Percentiles rank a stretch among this genome's conserved stretches.
These are phyloP conservation scores for Thelephora aurantiotincta DNA, from an alignment of 768 basidiomycete genomes.

Conservation along the genomic window DNA sequence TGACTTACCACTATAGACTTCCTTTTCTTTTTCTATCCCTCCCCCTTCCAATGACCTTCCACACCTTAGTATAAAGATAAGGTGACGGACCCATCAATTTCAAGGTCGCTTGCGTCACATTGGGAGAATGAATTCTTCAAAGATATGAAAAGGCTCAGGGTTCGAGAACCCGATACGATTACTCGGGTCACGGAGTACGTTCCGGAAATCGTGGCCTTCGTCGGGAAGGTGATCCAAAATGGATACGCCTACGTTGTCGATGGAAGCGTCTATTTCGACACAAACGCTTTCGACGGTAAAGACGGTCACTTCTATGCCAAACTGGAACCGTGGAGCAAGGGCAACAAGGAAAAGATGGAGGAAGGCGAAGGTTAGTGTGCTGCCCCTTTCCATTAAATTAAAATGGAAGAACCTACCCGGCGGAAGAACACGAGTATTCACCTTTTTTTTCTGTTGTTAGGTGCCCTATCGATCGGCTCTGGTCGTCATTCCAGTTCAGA, in stretches of 20 bases:
- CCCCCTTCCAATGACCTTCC: background rate
- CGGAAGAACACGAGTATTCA: background rate
- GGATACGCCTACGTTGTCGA: conserved; percentile 68
- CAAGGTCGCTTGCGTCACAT: conserved; percentile 63
- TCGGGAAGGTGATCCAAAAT: conserved; percentile 72
- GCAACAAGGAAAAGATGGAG: conserved; percentile 77
- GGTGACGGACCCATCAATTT: conserved; percentile 79
- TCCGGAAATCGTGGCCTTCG: conserved; percentile 84
- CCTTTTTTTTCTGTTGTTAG: conserved; percentile 16
- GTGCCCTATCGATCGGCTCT: conserved; percentile 38
- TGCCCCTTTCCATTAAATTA: background rate
- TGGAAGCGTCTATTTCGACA: conserved; percentile 91
- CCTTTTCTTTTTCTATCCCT: background rate
- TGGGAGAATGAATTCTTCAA: conserved; percentile 88
- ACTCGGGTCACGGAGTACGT: conserved; percentile 97
- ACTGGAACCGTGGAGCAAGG: conserved; percentile 91
- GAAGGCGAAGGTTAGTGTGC: conserved; percentile 70
- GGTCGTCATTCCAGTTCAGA: conserved; percentile 77
- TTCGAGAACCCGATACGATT: conserved; percentile 78
- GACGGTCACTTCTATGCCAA: conserved; percentile 82
- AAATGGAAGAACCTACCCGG: background rate
- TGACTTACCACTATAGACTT: background rate
- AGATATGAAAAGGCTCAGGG: conserved; percentile 82
- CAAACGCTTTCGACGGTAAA: conserved; percentile 61
- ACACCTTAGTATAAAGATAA: conserved; percentile 50